These are phyloP conservation scores for Rosellinia necatrix DNA, from an alignment of 2,329 filamentous ascomycete species.

Conservation along the genomic window DNA sequence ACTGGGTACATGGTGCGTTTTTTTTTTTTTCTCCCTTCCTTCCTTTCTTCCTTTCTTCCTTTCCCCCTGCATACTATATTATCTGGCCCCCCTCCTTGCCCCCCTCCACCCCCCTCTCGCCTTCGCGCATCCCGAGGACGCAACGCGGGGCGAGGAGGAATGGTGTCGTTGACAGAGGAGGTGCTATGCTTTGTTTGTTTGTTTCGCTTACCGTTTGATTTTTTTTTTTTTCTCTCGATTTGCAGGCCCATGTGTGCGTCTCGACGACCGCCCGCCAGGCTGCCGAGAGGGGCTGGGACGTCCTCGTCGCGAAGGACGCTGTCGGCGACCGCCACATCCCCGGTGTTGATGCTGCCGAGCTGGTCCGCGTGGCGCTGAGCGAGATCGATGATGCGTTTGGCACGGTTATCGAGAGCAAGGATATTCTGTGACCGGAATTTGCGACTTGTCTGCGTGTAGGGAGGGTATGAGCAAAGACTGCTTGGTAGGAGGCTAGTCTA, in stretches of 20 bases:
- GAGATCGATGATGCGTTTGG: constrained; percentile 22
- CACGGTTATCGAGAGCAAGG: constrained; percentile 18
- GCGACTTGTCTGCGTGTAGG: too few species aligned
- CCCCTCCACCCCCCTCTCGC: too few species aligned
- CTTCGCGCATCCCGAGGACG: too few species aligned
- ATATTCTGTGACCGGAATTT: neutral
- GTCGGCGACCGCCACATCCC: constrained; percentile 22
- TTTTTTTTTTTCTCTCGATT: neutral
- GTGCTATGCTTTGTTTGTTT: too few species aligned
- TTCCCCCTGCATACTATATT: too few species aligned
- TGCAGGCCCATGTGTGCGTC: constrained; percentile 20
- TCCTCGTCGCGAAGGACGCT: constrained; percentile 15
- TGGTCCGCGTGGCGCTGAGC: constrained; percentile 18
- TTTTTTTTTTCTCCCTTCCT: neutral
- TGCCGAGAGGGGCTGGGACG: constrained; percentile 19
- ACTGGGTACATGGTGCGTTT: constrained; percentile 23
- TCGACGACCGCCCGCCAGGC: constrained; percentile 19
- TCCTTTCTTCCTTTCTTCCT: neutral
- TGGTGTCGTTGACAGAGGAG: too few species aligned
- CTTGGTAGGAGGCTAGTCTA: too few species aligned
- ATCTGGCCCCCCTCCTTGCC: too few species aligned
- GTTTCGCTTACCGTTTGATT: neutral
- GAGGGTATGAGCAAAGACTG: too few species aligned
- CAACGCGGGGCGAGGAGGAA: too few species aligned
- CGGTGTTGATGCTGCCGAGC: constrained; percentile 12